Base-by-base conservation (phyloP, 768 basidiomycete species). In the Hydnomerulius pinastri region DNA sequence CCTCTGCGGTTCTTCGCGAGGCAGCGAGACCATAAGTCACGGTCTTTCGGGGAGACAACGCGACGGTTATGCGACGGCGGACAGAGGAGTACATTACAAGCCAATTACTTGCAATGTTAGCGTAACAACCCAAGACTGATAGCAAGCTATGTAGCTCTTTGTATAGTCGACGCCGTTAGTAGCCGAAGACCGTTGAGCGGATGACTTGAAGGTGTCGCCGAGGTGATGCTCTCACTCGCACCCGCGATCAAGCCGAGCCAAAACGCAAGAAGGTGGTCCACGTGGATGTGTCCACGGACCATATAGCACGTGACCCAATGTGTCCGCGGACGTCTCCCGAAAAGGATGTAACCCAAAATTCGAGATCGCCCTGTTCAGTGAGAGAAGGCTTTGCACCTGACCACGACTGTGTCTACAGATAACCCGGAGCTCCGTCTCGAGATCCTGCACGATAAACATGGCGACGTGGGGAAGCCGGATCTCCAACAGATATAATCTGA, bases 21-120 rank as follows among this genome's bases (percentile, higher is more conserved):
- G 71, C 63, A 46, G 76, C 71, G 41, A 82, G 59, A 46, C 81
- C 79, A 68, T 83, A 82, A 3, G 81, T 76, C 50, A 81, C 67
- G 18, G 73, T 61, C 62, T 83, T 85, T 55, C 74, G 74, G 24
- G 61, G 51, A 7, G 62, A 59, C 32, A 68, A 47, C 8, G 56
- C 58, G 30, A 71, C 59, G 6, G 71, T 54, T 29, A 74, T 48
- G 48, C 71, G 72, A 41, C 74, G 74, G 42, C 71, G 76, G 47
- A 77, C 43, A 25, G 74, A 61, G 28, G 74, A 66, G 60, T 77
- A 72, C 80, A 81, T 81, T 48, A 42, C 24, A 29, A 39, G 20
- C 30, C 28, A 8, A 30, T 18, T n/a, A 12, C 24, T 36, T 13
- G 43, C 7, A 36, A 25, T 36, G 4, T n/a, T n/a, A n/a, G n/a